phyloP scores from a whole-genome alignment of 2,329 filamentous ascomycete species.

The Neofusicoccum kwambonambiense region DNA sequence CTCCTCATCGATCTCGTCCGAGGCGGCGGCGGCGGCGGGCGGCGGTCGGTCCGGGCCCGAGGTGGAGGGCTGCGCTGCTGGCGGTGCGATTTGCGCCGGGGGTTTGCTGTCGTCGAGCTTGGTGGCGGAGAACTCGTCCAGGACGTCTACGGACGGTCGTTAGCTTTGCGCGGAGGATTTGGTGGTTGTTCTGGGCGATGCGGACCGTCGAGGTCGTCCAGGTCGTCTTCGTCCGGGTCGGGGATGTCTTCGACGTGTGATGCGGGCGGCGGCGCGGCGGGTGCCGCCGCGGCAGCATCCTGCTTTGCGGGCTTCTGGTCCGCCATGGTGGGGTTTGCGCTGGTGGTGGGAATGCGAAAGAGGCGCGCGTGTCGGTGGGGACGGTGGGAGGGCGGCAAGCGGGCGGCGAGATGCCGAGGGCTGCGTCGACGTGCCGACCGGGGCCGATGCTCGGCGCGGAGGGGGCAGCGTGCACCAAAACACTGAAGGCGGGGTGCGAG shows the following conservation, averaged over 20 bases:
- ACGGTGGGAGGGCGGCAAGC: background rate
- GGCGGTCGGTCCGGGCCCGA: constrained; percentile 32
- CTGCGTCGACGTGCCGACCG: background rate
- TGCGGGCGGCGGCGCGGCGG: background rate
- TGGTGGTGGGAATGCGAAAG: background rate
- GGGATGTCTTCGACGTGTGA: constrained; percentile 42
- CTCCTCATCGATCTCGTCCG: constrained; percentile 57
- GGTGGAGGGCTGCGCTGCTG: constrained; percentile 37
- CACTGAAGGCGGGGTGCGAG: background rate
- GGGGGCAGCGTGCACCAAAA: background rate
- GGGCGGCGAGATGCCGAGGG: constrained; percentile 2
- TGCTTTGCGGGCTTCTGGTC: background rate
- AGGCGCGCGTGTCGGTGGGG: background rate
- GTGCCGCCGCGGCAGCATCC: background rate
- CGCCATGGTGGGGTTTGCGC: background rate
- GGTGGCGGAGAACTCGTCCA: constrained; percentile 80
- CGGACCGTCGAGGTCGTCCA: constrained; percentile 86
- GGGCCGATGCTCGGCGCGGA: background rate
- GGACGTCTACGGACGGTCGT: constrained; percentile 63
- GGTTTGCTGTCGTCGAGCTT: constrained; percentile 51
- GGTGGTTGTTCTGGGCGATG: background rate
- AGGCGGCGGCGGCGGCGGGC: constrained; percentile 29
- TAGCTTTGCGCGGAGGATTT: background rate
- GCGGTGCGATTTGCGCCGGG: constrained; percentile 35
- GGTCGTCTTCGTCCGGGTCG: constrained; percentile 88